Evolutionary conservation across 495 filamentous ascomycete genomes (phyloP), one percentile per base, ranked within the genome.

Genomic region (Trichoderma reesei): DNA sequence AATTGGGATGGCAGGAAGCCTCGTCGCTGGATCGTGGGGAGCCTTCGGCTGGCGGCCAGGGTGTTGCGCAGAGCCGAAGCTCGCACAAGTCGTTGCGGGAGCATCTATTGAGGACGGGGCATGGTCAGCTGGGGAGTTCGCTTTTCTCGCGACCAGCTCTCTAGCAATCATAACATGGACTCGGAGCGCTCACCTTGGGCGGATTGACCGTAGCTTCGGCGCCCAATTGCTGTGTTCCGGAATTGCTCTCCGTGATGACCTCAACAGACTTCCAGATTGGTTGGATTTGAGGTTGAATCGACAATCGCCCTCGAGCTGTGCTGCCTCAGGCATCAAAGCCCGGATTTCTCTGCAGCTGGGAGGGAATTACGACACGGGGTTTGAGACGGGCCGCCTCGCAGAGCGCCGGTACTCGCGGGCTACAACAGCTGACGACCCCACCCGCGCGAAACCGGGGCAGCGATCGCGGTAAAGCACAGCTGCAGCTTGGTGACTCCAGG

Each of bases 31-130:
- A 78, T 65, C 65, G 79, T 68, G 61, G 77, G 74, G 46, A 78
- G 73, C 69, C 78, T 78, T 68, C 75, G 75, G 66, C 74, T 68
- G 56, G 75, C 71, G 51, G 75, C 72, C 42, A 75, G 65, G 65
- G 74, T 80, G 72, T 76, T 78, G 73, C 81, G 83, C 76, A 79
- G 76, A 73, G 76, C 79, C 74, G 74, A 76, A 72, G 75, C 77
- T 78, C 72, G 73, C 64, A 69, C 78, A 71, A 89, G 79, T 71
- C 81, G 84, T 72, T 82, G 82, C 65, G 83, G 80, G 76, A 89
- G 78, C 87, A 90, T 90, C 86, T 88, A 65, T 20, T 38, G 48
- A 26, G 20, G 13, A 14, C 36, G 18, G 26, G 18, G 1, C 39
- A 20, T 16, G 54, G 63, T 59, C 63, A 9, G 38, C 26, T 2